These are phyloP conservation scores for Xylaria sp. DNA, from an alignment of 2,329 filamentous ascomycete genomes.

Conservation along the genomic window DNA sequence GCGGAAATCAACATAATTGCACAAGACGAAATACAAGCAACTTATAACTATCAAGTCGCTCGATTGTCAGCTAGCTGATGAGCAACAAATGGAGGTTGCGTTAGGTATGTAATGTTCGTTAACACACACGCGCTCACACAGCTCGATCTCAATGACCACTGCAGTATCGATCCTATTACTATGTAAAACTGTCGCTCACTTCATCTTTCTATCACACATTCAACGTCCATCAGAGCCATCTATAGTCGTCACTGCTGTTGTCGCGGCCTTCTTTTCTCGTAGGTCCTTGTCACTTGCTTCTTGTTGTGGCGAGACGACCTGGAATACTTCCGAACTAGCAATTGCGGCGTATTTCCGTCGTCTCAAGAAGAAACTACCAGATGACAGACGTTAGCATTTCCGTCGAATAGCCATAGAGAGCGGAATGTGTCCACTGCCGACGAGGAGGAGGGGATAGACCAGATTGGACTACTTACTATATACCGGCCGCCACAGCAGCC, in stretches of 20 bases:
- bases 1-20: no score
- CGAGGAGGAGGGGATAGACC: no score
- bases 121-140: not conserved
- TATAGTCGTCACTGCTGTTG: slow-evolving; percentile 4
- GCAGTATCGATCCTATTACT: not conserved
- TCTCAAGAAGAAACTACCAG: slow-evolving; percentile 35
- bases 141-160: not conserved
- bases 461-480: slow-evolving; percentile 49
- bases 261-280: slow-evolving; percentile 23
- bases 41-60: not conserved
- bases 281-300: not conserved
- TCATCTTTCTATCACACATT: not conserved
- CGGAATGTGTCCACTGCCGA: not conserved
- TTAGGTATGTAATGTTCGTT: not conserved
- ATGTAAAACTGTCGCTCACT: not conserved
- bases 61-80: not conserved
- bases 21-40: not conserved
- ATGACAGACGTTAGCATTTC: slow-evolving; percentile 26
- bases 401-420: not conserved
- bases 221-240: not conserved
- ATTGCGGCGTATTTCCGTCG: slow-evolving; percentile 38
- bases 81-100: not conserved
- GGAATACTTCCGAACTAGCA: slow-evolving; percentile 27
- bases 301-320: slow-evolving; percentile 32
- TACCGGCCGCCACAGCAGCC: slow-evolving; percentile 45